Percentiles rank a stretch among this genome's conserved stretches.
Conservation (phyloP, 2,329 filamentous ascomycete genomes). For the Diplodia seriata region DNA sequence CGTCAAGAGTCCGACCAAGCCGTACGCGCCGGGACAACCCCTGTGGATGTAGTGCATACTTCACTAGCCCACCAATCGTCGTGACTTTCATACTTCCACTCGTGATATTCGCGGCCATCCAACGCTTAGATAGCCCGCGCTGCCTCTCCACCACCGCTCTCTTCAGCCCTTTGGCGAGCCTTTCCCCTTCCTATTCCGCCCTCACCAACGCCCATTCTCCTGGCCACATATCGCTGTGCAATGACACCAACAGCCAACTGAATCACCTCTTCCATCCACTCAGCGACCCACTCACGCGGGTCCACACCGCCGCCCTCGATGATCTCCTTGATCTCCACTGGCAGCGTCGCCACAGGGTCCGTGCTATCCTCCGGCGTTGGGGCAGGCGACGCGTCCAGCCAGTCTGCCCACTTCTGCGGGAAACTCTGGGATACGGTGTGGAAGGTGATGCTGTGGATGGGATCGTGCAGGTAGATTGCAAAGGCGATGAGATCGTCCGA, state of each 20-base stretch:
- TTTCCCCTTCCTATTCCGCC: constrained; percentile 69
- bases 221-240: constrained; percentile 92
- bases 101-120: not conserved
- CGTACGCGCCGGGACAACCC: not conserved
- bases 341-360: constrained; percentile 56
- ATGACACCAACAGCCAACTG: constrained; percentile 80
- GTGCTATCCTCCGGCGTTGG: constrained; percentile 55
- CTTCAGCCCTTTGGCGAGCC: constrained; percentile 60
- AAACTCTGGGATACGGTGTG: constrained; percentile 81
- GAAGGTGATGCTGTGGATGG: constrained; percentile 90
- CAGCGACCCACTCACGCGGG: constrained; percentile 93
- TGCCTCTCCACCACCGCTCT: constrained; percentile 66
- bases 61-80: not conserved
- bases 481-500: constrained; percentile 72
- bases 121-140: constrained; percentile 56
- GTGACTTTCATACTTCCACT: not conserved
- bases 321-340: constrained; percentile 86
- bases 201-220: constrained; percentile 94
- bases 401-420: constrained; percentile 84
- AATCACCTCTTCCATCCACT: constrained; percentile 93
- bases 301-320: constrained; percentile 78
- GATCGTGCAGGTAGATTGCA: constrained; percentile 82
- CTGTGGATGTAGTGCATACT: not conserved
- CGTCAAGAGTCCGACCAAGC: not conserved
- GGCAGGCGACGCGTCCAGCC: constrained; percentile 73